These are phyloP conservation scores for Arabis hirsuta DNA, from an alignment of 345 rosid species.

Conservation along the genomic window DNA sequence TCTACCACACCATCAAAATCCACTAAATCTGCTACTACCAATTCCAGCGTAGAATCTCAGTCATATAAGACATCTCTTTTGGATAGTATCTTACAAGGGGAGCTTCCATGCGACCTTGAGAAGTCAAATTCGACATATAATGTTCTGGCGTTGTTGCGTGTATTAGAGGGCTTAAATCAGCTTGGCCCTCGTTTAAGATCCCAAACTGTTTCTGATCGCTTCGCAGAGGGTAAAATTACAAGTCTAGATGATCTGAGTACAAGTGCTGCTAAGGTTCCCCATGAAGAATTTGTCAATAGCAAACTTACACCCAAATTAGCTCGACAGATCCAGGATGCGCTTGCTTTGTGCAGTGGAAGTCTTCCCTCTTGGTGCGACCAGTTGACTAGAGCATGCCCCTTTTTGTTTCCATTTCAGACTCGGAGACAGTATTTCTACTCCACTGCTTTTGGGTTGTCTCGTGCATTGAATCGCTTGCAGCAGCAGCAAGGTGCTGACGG, in stretches of 20 bases:
- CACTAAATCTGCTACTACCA: slow-evolving; percentile 52
- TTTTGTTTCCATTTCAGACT: slow-evolving; percentile 96
- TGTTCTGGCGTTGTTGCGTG: slow-evolving; percentile 82
- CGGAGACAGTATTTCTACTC: slow-evolving; percentile 96
- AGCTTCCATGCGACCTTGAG: slow-evolving; percentile 92
- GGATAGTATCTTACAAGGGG: slow-evolving; percentile 92
- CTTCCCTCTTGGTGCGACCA: slow-evolving; percentile 99
- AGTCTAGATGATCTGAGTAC: slow-evolving; percentile 61
- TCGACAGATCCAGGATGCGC: slow-evolving; percentile 97
- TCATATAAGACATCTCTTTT: slow-evolving; percentile 64
- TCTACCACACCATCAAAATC: slow-evolving; percentile 57
- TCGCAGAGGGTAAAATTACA: slow-evolving; percentile 68
- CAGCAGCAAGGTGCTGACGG: slow-evolving; percentile 99
- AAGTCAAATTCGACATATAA: slow-evolving; percentile 89
- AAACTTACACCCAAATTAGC: slow-evolving; percentile 99
- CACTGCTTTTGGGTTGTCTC: slow-evolving; percentile 98
- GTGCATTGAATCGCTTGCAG: slow-evolving; percentile 95
- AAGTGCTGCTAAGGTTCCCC: slow-evolving; percentile 60
- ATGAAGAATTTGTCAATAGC: slow-evolving; percentile 80
- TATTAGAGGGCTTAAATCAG: slow-evolving; percentile 93
- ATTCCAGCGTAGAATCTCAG: slow-evolving; percentile 57
- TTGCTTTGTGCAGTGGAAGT: slow-evolving; percentile 98
- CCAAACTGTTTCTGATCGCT: slow-evolving; percentile 61
- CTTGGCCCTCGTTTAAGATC: slow-evolving; percentile 85
- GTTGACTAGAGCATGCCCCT: slow-evolving; percentile 95